Conservation (phyloP, 768 basidiomycete species). For the Peribolospora baueri region DNA sequence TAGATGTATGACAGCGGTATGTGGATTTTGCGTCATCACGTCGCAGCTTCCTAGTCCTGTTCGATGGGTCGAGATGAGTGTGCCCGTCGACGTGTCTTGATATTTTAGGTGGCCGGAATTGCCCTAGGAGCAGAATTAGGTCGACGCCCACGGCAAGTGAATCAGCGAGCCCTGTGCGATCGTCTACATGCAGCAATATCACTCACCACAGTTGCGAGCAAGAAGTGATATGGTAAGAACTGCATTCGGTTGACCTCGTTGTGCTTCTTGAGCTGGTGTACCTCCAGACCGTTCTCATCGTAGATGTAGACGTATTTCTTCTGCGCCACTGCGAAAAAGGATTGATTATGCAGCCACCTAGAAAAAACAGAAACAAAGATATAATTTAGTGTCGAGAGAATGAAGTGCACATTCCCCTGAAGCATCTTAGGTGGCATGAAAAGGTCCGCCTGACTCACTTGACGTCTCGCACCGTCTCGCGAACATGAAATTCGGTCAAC, state of each 20-base stretch:
- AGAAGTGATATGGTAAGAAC: conserved; percentile 87
- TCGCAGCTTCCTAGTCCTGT: conserved; percentile 68
- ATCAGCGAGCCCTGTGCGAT: background rate
- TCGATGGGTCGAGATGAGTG: conserved; percentile 59
- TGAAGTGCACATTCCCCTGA: background rate
- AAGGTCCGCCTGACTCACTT: conserved; percentile 26
- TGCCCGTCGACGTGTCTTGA: conserved; percentile 86
- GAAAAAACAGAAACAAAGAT: background rate
- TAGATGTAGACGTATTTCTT: conserved; percentile 92
- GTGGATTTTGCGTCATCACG: conserved; percentile 69
- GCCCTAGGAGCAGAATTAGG: conserved; percentile 27
- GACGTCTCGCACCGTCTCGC: conserved; percentile 77
- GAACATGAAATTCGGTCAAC: conserved; percentile 65
- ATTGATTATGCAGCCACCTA: conserved; percentile 78
- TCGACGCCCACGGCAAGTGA: background rate
- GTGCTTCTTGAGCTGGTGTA: conserved; percentile 60
- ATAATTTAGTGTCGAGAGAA: conserved; percentile 1
- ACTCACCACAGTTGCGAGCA: conserved; percentile 59
- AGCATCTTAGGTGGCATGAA: background rate
- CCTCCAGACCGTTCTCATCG: conserved; percentile 73
- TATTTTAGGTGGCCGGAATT: conserved; percentile 82
- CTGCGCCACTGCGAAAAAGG: conserved; percentile 83
- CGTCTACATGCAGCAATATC: background rate
- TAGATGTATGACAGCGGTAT: conserved; percentile 80
- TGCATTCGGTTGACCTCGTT: conserved; percentile 75